phyloP scores from a whole-genome alignment of 1,284 basidiomycete species.

The Cryptococcus jaspeensis region DNA sequence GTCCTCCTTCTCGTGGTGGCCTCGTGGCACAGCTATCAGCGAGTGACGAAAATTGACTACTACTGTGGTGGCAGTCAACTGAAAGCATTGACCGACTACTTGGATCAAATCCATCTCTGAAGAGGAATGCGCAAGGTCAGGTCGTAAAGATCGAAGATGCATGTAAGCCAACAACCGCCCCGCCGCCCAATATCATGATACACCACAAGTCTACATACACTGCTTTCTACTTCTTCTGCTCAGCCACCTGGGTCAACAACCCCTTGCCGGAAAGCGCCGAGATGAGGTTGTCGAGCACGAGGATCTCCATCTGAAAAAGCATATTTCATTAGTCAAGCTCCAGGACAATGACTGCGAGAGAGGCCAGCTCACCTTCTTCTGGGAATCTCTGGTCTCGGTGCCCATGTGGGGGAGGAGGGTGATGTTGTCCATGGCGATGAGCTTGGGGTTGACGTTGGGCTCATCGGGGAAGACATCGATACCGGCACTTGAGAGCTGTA shows the following conservation, averaged over 20 bases:
- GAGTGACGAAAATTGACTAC: no score
- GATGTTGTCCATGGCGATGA: conserved; percentile 75
- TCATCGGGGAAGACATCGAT: conserved; percentile 89
- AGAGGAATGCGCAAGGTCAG: no score
- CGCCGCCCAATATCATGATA: no score
- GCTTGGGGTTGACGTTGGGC: conserved; percentile 74
- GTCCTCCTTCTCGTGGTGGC: no score
- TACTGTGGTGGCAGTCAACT: no score
- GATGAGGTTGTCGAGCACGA: conserved; percentile 46
- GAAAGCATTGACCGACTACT: no score
- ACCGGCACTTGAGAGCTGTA: conserved; percentile 63
- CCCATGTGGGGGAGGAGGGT: conserved; percentile 88
- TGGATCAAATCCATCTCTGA: no score
- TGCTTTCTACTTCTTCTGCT: conserved; percentile 36
- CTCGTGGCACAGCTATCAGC: no score
- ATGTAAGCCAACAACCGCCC: no score
- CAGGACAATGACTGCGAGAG: not conserved
- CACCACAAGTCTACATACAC: not conserved
- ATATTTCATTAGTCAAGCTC: not conserved
- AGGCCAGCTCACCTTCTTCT: conserved; percentile 64
- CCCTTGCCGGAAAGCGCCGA: conserved; percentile 45
- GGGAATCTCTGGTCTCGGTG: conserved; percentile 77
- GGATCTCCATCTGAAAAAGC: conserved; percentile 37
- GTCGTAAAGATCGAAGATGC: no score
- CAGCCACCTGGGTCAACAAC: conserved; percentile 47